Evolutionary conservation across 2,329 filamentous ascomycete species (phyloP), one percentile per base, ranked within the genome.

Genomic region (Fusarium haematococcum): DNA sequence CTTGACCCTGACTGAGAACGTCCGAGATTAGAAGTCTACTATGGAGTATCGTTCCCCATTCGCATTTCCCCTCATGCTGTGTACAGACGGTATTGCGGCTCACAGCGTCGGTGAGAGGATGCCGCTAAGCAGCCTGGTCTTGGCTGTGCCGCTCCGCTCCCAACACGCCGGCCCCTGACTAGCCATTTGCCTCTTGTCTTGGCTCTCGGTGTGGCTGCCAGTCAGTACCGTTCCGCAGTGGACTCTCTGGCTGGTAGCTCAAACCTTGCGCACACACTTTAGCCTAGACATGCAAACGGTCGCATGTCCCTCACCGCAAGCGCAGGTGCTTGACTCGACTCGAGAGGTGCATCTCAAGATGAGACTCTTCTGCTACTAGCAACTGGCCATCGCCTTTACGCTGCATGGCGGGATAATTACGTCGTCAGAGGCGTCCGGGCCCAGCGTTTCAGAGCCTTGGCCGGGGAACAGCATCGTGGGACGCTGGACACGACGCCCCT

Each of bases 361-460:
- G 25, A 54, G n/a, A 37, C 30, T 10, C 60, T 63, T 56, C 50
- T 63, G 50, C 62, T 11, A 57, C 25, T 54, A 56, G 20, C 25
- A 18, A 35, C 59, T 59, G 16, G 33, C 41, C 25, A 61, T 27
- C 32, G 59, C 57, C 50, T 71, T 48, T 58, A 57, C 27, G 69
- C 59, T 67, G 60, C 63, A 58, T 64, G 68, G 63, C 61, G 74
- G 62, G 61, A 61, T 59, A 75, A 67, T 71, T 72, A 27, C 61
- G 20, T 66, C 61, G 56, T 70, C 60, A 71, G 57, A 73, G 48
- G 60, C 64, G 60, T 50, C 60, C 59, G 41, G 66, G 61, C 65
- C 66, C 70, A 65, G 63, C 56, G 77, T 79, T 79, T 79, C 77
- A 79, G 65, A 73, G 61, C 73, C 75, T 71, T 71, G 75, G 56